Evolutionary conservation across 2,329 filamentous ascomycete species (phyloP).

Genomic region (Venturia oleaginea): DNA sequence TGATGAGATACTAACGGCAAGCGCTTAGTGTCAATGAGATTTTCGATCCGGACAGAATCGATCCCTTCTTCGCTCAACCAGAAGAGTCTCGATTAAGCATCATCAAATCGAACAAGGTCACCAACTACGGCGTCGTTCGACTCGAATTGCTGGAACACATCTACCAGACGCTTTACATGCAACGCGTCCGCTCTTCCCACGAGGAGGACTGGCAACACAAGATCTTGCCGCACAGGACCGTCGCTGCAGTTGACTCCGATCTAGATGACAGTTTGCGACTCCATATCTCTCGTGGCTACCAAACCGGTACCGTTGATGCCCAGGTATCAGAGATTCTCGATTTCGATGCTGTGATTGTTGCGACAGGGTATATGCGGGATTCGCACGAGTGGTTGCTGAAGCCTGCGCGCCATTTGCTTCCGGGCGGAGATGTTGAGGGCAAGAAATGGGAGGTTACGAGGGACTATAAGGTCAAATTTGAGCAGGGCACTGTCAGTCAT

Average conservation of each 20-base stretch:
- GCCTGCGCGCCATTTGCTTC: slow-evolving; percentile 56
- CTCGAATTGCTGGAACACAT: slow-evolving; percentile 83
- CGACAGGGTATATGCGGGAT: slow-evolving; percentile 75
- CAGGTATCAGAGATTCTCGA: slow-evolving; percentile 53
- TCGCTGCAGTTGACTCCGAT: slow-evolving; percentile 50
- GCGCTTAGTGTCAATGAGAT: slow-evolving; percentile 88
- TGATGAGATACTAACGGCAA: slow-evolving; percentile 20
- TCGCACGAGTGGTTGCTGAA: slow-evolving; percentile 70
- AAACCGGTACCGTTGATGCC: slow-evolving; percentile 44
- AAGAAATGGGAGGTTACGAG: slow-evolving; percentile 59
- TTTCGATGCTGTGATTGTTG: slow-evolving; percentile 74
- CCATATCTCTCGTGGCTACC: background rate
- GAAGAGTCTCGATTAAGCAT: slow-evolving; percentile 51
- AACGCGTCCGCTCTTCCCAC: slow-evolving; percentile 62
- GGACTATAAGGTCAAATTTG: slow-evolving; percentile 71
- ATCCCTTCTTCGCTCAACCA: slow-evolving; percentile 62
- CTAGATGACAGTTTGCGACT: slow-evolving; percentile 46
- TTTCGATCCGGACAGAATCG: slow-evolving; percentile 81
- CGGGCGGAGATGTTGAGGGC: slow-evolving; percentile 36
- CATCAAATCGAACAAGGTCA: slow-evolving; percentile 65
- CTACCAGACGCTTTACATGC: slow-evolving; percentile 80
- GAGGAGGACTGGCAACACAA: slow-evolving; percentile 72
- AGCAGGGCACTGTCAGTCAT: slow-evolving; percentile 55
- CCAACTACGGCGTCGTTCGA: slow-evolving; percentile 91
- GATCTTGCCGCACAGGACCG: slow-evolving; percentile 60